phyloP scores from a whole-genome alignment of 2,329 filamentous ascomycete species.

The Aspergillus viridinutans region DNA sequence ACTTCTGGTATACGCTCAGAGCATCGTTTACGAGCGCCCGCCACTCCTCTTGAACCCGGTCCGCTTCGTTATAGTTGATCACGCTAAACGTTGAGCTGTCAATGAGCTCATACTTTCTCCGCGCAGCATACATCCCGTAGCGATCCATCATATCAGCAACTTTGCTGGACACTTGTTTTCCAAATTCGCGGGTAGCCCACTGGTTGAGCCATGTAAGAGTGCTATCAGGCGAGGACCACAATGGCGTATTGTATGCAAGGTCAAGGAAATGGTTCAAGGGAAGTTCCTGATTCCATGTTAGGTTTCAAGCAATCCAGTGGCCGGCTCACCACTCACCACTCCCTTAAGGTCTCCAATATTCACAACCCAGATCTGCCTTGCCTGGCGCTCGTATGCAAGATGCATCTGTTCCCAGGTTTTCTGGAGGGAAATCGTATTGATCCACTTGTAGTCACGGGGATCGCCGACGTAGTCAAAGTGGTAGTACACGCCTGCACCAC shows the following conservation, averaged over 20 bases:
- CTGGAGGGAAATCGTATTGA: constrained; percentile 62
- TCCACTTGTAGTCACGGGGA: constrained; percentile 59
- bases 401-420: constrained; percentile 65
- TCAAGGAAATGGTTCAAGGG: constrained; percentile 66
- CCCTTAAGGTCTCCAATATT: constrained; percentile 66
- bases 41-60: constrained; percentile 56
- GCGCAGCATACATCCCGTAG: constrained; percentile 55
- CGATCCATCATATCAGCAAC: constrained; percentile 52
- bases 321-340: constrained; percentile 33
- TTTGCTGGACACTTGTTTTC: constrained; percentile 41
- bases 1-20: constrained; percentile 52
- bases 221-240: constrained; percentile 52
- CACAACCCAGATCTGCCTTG: constrained; percentile 61
- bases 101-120: constrained; percentile 61
- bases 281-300: constrained; percentile 44
- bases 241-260: constrained; percentile 60
- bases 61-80: constrained; percentile 62
- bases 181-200: constrained; percentile 59
- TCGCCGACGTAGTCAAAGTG: constrained; percentile 62
- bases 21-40: constrained; percentile 50
- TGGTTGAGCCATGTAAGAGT: constrained; percentile 53
- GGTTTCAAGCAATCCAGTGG: constrained; percentile 5
- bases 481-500: constrained; percentile 60
- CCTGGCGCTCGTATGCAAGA: constrained; percentile 56
- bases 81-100: constrained; percentile 57